Evolutionary conservation across 805 yeast genomes (phyloP).

Genomic region (Candida montana): DNA sequence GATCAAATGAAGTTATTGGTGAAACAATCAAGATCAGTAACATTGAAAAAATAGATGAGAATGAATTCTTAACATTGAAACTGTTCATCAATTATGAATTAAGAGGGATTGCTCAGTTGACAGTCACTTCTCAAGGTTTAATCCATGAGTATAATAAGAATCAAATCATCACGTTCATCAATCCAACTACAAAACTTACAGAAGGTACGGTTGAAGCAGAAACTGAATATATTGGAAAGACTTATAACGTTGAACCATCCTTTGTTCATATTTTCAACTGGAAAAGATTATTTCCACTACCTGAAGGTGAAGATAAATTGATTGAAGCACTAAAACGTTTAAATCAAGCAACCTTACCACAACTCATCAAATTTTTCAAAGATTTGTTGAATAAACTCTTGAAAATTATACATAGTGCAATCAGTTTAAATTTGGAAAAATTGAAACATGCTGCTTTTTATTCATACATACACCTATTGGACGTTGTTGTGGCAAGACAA

Average conservation of each 20-base stretch:
- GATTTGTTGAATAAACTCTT: slow-evolving; percentile 40
- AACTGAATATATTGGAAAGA: slow-evolving; percentile 64
- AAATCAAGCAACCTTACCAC: slow-evolving; percentile 47
- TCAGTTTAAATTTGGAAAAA: slow-evolving; percentile 14
- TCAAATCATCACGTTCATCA: slow-evolving; percentile 40
- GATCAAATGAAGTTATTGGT: slow-evolving; percentile 65
- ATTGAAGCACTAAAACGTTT: slow-evolving; percentile 43
- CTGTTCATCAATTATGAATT: slow-evolving; percentile 60
- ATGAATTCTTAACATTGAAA: slow-evolving; percentile 50
- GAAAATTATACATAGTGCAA: slow-evolving; percentile 29
- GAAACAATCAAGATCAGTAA: slow-evolving; percentile 65
- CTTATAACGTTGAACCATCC: slow-evolving; percentile 52
- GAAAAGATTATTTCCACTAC: slow-evolving; percentile 34
- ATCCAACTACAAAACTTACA: slow-evolving; percentile 32
- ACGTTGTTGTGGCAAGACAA: slow-evolving; percentile 59
- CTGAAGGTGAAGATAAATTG: slow-evolving; percentile 40
- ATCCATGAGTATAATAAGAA: slow-evolving; percentile 44
- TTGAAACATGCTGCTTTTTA: slow-evolving; percentile 40
- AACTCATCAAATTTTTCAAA: slow-evolving; percentile 57
- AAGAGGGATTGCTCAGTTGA: slow-evolving; percentile 53
- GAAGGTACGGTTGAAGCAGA: slow-evolving; percentile 48
- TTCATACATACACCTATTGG: slow-evolving; percentile 55
- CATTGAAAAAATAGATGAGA: slow-evolving; percentile 40
- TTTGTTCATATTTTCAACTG: slow-evolving; percentile 51
- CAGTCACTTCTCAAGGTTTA: slow-evolving; percentile 41